phyloP scores from a whole-genome alignment of 2,329 filamentous ascomycete genomes.

The Podosphaera leucotricha region DNA sequence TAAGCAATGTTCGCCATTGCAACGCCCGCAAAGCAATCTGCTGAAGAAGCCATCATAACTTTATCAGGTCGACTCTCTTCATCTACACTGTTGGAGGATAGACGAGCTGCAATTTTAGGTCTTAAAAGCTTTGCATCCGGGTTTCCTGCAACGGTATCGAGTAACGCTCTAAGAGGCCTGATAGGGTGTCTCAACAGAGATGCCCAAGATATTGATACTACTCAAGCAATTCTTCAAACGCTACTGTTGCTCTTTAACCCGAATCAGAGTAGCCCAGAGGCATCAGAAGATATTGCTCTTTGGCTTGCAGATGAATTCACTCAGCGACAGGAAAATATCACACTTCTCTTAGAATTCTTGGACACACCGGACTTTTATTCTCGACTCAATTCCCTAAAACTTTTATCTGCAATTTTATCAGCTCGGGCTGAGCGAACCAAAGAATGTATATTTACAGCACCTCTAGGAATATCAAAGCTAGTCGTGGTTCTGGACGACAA shows the following conservation, averaged over 20 bases:
- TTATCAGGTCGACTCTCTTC: conserved; percentile 71
- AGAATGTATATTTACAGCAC: conserved; percentile 78
- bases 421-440: conserved; percentile 80
- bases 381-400: conserved; percentile 70
- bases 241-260: conserved; percentile 73
- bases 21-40: conserved; percentile 85
- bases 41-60: conserved; percentile 78
- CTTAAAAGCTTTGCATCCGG: conserved; percentile 90
- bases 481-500: conserved; percentile 66
- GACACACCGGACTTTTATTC: conserved; percentile 77
- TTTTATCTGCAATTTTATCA: conserved; percentile 64
- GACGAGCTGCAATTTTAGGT: conserved; percentile 76
- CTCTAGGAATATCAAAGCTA: conserved; percentile 65
- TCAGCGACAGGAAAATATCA: conserved; percentile 91
- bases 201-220: conserved; percentile 83
- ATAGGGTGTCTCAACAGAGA: conserved; percentile 73
- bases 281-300: conserved; percentile 82
- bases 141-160: conserved; percentile 87
- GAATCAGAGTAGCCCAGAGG: conserved; percentile 55
- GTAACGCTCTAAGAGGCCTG: conserved; percentile 68
- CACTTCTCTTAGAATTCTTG: conserved; percentile 67
- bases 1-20: conserved; percentile 37
- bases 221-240: conserved; percentile 87
- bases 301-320: conserved; percentile 98
- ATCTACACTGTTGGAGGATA: conserved; percentile 80